A percentile compares a stretch with the other conserved stretches of the same genome.
phyloP scores from a whole-genome alignment of 73 alveolate species.

The Breviolum minutum region DNA sequence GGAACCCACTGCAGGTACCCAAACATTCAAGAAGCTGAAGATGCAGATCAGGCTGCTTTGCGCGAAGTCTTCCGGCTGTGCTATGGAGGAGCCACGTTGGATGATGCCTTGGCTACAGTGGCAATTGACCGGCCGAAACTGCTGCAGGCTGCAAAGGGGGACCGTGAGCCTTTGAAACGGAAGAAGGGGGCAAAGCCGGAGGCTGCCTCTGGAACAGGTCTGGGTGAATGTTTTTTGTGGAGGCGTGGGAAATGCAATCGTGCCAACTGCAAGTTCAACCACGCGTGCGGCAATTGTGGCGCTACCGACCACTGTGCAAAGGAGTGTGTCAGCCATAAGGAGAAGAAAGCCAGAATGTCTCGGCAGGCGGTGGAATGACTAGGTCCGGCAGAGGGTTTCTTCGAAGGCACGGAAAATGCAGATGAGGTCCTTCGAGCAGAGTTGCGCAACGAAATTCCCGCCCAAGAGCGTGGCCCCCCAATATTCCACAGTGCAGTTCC shows the following conservation, averaged over 20 bases:
- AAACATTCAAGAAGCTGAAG: background rate
- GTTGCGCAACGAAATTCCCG: too few species aligned
- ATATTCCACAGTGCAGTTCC: too few species aligned
- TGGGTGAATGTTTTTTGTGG: background rate
- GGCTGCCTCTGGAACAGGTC: background rate
- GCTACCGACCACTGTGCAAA: background rate
- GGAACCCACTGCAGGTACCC: slow-evolving; percentile 18
- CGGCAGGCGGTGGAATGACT: too few species aligned
- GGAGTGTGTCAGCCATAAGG: background rate
- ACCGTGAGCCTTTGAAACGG: background rate
- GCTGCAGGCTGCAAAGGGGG: background rate
- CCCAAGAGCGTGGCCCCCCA: too few species aligned
- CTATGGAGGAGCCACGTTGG: background rate
- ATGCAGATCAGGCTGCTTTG: slow-evolving; percentile 20
- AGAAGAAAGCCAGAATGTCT: background rate
- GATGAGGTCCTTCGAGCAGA: too few species aligned
- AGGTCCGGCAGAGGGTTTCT: too few species aligned
- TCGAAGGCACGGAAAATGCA: too few species aligned
- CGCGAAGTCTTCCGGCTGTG: background rate
- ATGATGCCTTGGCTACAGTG: slow-evolving; percentile 9
- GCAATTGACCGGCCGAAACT: background rate
- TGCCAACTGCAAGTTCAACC: background rate
- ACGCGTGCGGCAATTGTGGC: background rate
- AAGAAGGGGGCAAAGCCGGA: background rate
- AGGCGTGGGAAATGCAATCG: background rate